phyloP scores from a whole-genome alignment of 1,139 yeast species.

The Debaryomyces coudertii region DNA sequence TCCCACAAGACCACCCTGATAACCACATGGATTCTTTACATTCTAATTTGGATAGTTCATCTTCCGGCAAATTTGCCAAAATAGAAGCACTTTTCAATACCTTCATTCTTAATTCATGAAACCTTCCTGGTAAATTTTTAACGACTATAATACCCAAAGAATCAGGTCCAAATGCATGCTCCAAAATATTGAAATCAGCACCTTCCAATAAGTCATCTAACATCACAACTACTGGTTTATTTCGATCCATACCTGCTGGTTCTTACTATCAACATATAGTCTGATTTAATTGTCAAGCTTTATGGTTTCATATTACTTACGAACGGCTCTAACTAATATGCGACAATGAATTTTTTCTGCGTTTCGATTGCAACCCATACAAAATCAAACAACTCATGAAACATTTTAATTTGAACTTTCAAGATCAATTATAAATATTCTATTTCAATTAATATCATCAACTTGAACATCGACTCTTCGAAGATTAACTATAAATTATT shows the following conservation, averaged over 20 bases:
- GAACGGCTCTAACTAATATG: background rate
- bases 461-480: no score
- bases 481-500: no score
- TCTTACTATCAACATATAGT: background rate
- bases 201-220: slow-evolving; percentile 40
- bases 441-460: no score
- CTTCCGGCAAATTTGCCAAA: slow-evolving; percentile 46
- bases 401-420: no score
- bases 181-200: slow-evolving; percentile 32
- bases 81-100: slow-evolving; percentile 51
- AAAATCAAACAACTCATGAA: no score
- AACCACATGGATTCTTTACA: slow-evolving; percentile 53
- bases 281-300: background rate
- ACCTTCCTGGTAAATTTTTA: slow-evolving; percentile 45
- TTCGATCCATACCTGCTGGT: background rate
- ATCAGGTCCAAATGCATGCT: slow-evolving; percentile 58
- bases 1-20: slow-evolving; percentile 71
- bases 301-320: background rate
- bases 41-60: slow-evolving; percentile 42
- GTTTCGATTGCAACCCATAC: background rate
- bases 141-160: slow-evolving; percentile 59
- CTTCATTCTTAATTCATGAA: slow-evolving; percentile 38
- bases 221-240: slow-evolving; percentile 35
- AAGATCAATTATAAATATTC: no score
- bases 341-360: background rate